A percentile compares a stretch with the other conserved stretches of the same genome.
These are phyloP conservation scores for Eucalyptus regnans DNA, from an alignment of 345 rosid genomes.

Conservation along the genomic window DNA sequence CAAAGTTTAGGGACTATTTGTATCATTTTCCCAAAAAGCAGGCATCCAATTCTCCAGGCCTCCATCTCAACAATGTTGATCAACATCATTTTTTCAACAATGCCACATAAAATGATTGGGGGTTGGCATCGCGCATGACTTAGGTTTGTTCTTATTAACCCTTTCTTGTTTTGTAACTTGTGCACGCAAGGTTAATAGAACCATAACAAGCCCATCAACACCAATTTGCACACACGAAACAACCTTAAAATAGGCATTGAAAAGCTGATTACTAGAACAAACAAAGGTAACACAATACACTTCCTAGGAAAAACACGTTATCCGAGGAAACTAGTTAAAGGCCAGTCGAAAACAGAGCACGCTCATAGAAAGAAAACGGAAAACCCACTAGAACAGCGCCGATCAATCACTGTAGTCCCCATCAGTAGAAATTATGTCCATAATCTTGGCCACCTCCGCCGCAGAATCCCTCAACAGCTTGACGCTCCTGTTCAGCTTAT, in stretches of 20 bases:
- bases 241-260: background rate
- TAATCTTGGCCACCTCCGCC: constrained; percentile 1
- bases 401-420: background rate
- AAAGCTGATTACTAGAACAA: background rate
- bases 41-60: background rate
- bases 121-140: background rate
- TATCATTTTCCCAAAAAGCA: background rate
- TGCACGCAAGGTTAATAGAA: background rate
- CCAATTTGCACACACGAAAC: background rate
- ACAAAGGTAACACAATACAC: background rate
- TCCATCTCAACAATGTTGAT: background rate
- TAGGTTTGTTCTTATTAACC: background rate
- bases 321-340: background rate
- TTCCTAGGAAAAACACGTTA: background rate
- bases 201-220: background rate
- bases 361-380: background rate
- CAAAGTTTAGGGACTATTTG: accelerated
- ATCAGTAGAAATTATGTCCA: background rate
- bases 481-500: constrained; percentile 9
- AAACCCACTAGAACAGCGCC: background rate
- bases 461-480: constrained; percentile 4
- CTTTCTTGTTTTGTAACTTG: background rate
- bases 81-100: background rate
- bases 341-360: background rate
- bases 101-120: background rate